Evolutionary conservation across 176 grass and related monocot genomes (phyloP).

Genomic region (Dendrocalamus sinicus): DNA sequence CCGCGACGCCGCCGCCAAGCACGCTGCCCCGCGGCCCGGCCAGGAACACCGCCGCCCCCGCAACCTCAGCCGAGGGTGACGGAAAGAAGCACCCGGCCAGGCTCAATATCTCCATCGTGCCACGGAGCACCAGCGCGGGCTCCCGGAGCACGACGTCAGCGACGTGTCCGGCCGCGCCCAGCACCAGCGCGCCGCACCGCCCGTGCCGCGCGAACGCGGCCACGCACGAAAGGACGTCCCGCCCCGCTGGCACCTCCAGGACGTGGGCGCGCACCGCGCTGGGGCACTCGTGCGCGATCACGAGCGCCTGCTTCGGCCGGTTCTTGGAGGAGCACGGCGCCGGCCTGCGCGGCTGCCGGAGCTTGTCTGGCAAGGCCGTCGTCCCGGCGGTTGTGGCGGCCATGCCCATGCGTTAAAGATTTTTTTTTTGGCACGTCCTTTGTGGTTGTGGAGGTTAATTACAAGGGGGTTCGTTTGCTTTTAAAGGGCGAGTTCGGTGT

Average conservation of each 20-base stretch:
- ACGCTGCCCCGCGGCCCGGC: conserved; percentile 48
- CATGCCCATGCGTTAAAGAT: conserved; percentile 17
- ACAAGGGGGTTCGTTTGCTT: not conserved
- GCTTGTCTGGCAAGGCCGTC: not conserved
- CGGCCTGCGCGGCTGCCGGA: conserved; percentile 24
- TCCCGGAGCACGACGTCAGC: conserved; percentile 52
- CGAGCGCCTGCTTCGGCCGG: conserved; percentile 31
- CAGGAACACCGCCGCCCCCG: conserved; percentile 46
- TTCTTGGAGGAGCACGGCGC: conserved; percentile 32
- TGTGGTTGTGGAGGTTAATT: conserved; percentile 20
- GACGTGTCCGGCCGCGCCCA: conserved; percentile 50
- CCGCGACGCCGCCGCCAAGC: conserved; percentile 48
- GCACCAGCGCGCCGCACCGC: conserved; percentile 48
- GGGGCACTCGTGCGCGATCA: conserved; percentile 63
- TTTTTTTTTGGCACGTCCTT: not conserved
- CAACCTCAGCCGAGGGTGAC: not conserved
- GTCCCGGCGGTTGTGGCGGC: not conserved
- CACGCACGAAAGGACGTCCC: conserved; percentile 55
- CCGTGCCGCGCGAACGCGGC: conserved; percentile 40
- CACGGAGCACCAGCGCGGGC: conserved; percentile 46
- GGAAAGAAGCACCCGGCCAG: conserved; percentile 65
- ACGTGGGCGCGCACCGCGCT: conserved; percentile 56
- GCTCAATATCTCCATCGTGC: conserved; percentile 55
- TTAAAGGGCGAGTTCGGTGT: not conserved
- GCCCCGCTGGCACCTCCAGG: conserved; percentile 58